Conservation (phyloP, 176 grass and related monocot genomes). For the Juncus inflexus region DNA sequence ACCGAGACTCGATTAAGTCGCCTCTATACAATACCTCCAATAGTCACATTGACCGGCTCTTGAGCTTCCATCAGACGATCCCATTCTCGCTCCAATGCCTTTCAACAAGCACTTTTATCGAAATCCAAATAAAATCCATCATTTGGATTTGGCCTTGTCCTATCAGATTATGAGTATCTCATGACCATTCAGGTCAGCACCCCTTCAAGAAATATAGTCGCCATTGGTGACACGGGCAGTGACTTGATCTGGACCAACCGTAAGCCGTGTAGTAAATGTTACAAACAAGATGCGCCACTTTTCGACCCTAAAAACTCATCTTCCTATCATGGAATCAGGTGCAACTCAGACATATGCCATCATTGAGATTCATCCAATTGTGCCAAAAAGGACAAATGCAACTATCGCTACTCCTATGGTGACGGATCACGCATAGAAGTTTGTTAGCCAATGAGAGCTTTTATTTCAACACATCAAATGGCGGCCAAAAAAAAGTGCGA, state of each 20-base stretch:
- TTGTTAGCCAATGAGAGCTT: slow-evolving; percentile 19
- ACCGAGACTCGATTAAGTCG: slow-evolving; percentile 10
- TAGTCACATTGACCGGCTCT: background rate
- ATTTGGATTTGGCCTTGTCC: background rate
- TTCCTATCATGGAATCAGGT: background rate
- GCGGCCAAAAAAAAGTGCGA: background rate
- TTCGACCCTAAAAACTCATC: slow-evolving; percentile 1
- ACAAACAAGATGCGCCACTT: background rate
- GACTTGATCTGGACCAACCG: slow-evolving; percentile 9
- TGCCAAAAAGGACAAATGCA: background rate
- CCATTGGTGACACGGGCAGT: slow-evolving; percentile 10
- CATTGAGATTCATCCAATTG: background rate
- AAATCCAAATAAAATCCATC: background rate
- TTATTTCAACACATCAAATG: slow-evolving; percentile 7
- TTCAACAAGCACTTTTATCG: background rate
- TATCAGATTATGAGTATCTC: slow-evolving; percentile 4
- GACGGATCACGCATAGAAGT: background rate
- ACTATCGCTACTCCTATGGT: background rate
- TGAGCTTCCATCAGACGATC: background rate
- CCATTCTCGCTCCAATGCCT: background rate
- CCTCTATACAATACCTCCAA: slow-evolving; percentile 5
- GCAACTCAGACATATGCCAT: background rate
- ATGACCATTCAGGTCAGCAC: background rate
- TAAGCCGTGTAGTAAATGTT: background rate
- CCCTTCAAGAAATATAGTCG: slow-evolving; percentile 2